Evolutionary conservation across 371 early-diverging fungal genomes (phyloP).

Genomic region (Mortierella sp.): DNA sequence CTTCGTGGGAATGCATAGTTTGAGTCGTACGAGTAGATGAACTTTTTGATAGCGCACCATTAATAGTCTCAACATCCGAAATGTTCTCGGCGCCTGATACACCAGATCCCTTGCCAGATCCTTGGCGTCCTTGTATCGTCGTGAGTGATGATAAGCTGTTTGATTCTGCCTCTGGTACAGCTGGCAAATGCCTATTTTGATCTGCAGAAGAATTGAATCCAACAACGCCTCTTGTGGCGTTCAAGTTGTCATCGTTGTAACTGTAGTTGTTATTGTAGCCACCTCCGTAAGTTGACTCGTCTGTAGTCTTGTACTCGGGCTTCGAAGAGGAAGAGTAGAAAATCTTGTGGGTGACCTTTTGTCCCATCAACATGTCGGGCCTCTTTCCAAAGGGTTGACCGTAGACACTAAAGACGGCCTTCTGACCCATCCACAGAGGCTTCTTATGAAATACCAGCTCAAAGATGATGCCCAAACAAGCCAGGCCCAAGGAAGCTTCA

Average conservation of each 20-base stretch:
- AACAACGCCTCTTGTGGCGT: too few species aligned
- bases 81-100: background rate
- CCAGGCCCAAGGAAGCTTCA: constrained; percentile 29
- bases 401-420: constrained; percentile 39
- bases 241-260: too few species aligned
- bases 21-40: background rate
- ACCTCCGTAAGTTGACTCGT: constrained; percentile 22
- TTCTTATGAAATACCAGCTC: constrained; percentile 42
- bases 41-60: background rate
- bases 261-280: background rate
- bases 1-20: background rate
- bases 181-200: too few species aligned
- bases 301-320: constrained; percentile 9
- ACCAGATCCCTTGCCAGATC: background rate
- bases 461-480: constrained; percentile 30
- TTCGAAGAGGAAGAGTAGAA: too few species aligned
- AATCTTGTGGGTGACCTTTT: constrained; percentile 6
- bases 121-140: background rate
- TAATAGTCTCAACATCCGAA: constrained; percentile 8
- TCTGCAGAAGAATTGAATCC: too few species aligned
- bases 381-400: constrained; percentile 52
- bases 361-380: constrained; percentile 22
- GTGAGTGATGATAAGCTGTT: background rate
- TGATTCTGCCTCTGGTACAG: background rate
- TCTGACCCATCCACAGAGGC: constrained; percentile 31